Evolutionary conservation across 2,329 filamentous ascomycete genomes (phyloP).

Genomic region (Ilyonectria robusta): DNA sequence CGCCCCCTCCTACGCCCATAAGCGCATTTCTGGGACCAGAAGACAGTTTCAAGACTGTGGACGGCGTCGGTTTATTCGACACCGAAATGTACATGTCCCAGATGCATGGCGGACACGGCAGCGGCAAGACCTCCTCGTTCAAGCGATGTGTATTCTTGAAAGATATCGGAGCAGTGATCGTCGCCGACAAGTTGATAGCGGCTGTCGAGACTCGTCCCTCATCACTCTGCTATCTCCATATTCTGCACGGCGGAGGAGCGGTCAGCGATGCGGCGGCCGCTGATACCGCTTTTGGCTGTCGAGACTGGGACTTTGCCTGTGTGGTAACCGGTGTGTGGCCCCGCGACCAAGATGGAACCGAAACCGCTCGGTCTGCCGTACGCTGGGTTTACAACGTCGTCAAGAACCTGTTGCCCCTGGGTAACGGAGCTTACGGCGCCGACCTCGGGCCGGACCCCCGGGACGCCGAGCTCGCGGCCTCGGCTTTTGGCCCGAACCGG

Average conservation of each 20-base stretch:
- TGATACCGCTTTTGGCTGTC: conserved; percentile 72
- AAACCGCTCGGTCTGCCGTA: conserved; percentile 54
- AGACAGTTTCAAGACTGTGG: conserved; percentile 53
- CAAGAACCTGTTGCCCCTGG: conserved; percentile 62
- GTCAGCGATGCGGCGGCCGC: conserved; percentile 59
- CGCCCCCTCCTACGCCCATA: conserved; percentile 16
- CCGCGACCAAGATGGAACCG: conserved; percentile 64
- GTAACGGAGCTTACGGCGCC: conserved; percentile 68
- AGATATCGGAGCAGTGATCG: conserved; percentile 53
- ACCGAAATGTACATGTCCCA: conserved; percentile 72
- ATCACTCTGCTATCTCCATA: conserved; percentile 71
- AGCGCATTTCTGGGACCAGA: conserved; percentile 52
- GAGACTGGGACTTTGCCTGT: conserved; percentile 75
- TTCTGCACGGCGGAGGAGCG: conserved; percentile 72
- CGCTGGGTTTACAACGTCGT: conserved; percentile 71
- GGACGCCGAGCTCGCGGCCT: conserved; percentile 64
- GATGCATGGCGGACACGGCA: conserved; percentile 72
- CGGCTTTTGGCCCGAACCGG: conserved; percentile 71
- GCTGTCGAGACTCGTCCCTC: conserved; percentile 66
- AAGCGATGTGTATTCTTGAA: conserved; percentile 75
- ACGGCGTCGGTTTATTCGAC: conserved; percentile 68
- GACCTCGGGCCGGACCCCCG: conserved; percentile 75
- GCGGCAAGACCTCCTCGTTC: conserved; percentile 74
- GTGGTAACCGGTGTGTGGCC: conserved; percentile 75
- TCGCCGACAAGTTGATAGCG: conserved; percentile 56